Evolutionary conservation across 2,329 filamentous ascomycete species (phyloP).

Genomic region (Penicillium sp.): DNA sequence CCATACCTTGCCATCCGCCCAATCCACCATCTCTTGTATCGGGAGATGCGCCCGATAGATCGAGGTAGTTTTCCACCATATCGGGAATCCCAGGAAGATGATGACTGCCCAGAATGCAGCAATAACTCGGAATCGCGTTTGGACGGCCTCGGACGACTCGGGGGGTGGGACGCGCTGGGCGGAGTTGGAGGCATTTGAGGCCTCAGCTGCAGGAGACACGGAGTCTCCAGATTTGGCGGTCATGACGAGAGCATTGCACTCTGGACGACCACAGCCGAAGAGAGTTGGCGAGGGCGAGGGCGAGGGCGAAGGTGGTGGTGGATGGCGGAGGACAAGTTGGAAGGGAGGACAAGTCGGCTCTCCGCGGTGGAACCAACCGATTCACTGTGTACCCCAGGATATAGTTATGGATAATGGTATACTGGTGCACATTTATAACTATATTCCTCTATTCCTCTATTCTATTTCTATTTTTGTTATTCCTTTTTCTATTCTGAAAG

Average conservation of each 20-base stretch:
- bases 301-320: constrained; percentile 28
- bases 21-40: constrained; percentile 82
- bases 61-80: constrained; percentile 95
- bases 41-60: constrained; percentile 88
- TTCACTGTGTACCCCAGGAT: too few relatives aligned
- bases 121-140: constrained; percentile 74
- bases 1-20: constrained; percentile 83
- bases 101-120: constrained; percentile 91
- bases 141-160: constrained; percentile 71
- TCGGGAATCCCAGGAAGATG: constrained; percentile 79
- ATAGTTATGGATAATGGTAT: too few relatives aligned
- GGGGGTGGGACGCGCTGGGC: constrained; percentile 66
- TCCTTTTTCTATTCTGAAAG: too few relatives aligned
- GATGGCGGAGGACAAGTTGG: background rate
- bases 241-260: constrained; percentile 40
- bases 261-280: constrained; percentile 9
- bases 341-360: too few relatives aligned
- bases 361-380: too few relatives aligned
- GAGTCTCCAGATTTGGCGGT: constrained; percentile 38
- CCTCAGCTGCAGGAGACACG: constrained; percentile 29
- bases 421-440: too few relatives aligned
- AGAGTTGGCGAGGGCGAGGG: constrained; percentile 8
- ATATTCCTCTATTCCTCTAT: too few relatives aligned
- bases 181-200: constrained; percentile 20
- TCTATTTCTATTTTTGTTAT: too few relatives aligned